Base-by-base conservation (phyloP, 2,329 filamentous ascomycete species). In the Lecanicillium sp. region DNA sequence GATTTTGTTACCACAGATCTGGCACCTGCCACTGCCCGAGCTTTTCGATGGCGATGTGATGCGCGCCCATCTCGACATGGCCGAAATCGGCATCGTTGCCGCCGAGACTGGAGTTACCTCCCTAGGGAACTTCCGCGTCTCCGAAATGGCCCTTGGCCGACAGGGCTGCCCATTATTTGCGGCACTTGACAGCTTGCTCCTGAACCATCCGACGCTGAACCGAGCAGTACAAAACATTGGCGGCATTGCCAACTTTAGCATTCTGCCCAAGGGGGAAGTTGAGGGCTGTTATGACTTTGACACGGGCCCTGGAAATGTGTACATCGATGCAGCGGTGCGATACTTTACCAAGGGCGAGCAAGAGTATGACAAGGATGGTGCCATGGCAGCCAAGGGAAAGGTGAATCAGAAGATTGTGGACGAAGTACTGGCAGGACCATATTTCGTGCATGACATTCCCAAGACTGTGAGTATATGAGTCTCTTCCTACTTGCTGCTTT, bases 381-480 rank as follows among this genome's bases (percentile, higher is more conserved):
- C 53, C 29, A 69, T 71, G 64, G 72, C 66, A 32, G 60, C 60
- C n/a, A 52, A 54, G 17, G 73, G 74, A 17, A 66, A 42, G 1
- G 64, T 74, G n/a, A 57, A 74, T 48, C 65, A 75, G 45, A 58
- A 50, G 13, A 58, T 77, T 30, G 71, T 77, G 5, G 64, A 74
- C 46, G 57, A 66, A 3, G 76, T 75, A 52, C 50, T 76, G 25
- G 48, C 48, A 2, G 56, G 69, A 47, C 57, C 65, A 20, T 79
- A 78, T 57, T 72, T 77, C 49, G 49, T 50, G 3, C 57, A 62
- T 6, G 59, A 66, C 3, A 69, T 69, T 5, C 72, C 74, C 5
- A 74, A 77, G 52, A 77, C 68, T 2, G 79, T 74, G 1, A 73
- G 73, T 7, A 65, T 71, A 17, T 75, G 79, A 51, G 69, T 75